Evolutionary conservation across 2,329 filamentous ascomycete species (phyloP).

Genomic region (Aspergillus oerlinghausenensis): DNA sequence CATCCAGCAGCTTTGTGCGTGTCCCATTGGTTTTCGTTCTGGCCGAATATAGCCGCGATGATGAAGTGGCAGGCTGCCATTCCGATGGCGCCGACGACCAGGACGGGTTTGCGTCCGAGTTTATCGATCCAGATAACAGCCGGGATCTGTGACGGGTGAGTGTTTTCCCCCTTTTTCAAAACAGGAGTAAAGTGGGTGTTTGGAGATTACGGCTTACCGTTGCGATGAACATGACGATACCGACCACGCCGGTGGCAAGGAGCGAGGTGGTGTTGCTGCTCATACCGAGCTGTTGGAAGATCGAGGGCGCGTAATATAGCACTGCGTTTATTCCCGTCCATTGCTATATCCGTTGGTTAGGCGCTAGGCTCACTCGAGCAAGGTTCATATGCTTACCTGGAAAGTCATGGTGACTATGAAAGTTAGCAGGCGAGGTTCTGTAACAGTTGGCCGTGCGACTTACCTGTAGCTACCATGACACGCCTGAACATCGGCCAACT

Average conservation of each 20-base stretch:
- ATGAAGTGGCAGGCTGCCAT: constrained; percentile 67
- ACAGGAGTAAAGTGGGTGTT: neutral
- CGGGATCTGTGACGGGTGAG: constrained; percentile 17
- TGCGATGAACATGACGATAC: constrained; percentile 23
- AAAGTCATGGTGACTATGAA: neutral
- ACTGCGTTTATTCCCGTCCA: neutral
- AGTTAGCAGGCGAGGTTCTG: neutral
- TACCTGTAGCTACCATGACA: constrained; percentile 44
- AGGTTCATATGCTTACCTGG: neutral
- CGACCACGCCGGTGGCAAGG: constrained; percentile 28
- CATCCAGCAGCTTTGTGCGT: constrained; percentile 59
- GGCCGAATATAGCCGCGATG: constrained; percentile 62
- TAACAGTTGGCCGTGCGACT: constrained; percentile 39
- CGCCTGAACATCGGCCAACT: constrained; percentile 45
- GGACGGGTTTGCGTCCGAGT: constrained; percentile 27
- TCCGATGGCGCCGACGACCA: constrained; percentile 53
- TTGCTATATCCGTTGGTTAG: neutral
- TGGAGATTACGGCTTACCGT: constrained; percentile 4
- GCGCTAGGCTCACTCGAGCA: neutral
- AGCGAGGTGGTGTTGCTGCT: constrained; percentile 23
- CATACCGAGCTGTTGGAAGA: constrained; percentile 23
- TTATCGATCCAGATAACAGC: constrained; percentile 30
- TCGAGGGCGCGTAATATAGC: constrained; percentile 4
- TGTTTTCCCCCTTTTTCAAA: neutral
- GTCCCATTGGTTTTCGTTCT: constrained; percentile 55